Conservation (phyloP, 192 early-diverging fungal species). For the Obelidium mucronatum region DNA sequence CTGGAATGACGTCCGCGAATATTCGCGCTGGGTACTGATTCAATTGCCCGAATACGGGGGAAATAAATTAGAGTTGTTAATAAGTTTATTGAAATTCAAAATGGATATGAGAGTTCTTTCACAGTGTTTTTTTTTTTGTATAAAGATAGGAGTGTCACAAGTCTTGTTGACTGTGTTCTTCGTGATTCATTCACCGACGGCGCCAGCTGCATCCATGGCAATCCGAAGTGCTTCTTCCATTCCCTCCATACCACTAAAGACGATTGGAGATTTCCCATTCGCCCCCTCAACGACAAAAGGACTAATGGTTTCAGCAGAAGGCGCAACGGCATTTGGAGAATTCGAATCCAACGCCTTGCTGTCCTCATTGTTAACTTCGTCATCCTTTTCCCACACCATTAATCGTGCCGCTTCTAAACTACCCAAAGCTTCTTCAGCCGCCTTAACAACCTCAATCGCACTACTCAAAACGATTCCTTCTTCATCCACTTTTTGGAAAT, state of each 20-base stretch:
- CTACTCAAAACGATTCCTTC: constrained; percentile 37
- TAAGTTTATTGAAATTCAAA: too few relatives aligned
- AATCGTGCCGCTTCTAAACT: constrained; percentile 41
- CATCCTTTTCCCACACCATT: constrained; percentile 24
- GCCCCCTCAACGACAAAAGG: neutral
- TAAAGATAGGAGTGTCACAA: too few relatives aligned
- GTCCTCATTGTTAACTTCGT: neutral
- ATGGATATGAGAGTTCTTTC: too few relatives aligned
- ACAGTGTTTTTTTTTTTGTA: too few relatives aligned
- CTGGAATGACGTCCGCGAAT: too few relatives aligned
- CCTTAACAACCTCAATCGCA: constrained; percentile 37
- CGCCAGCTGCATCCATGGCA: constrained; percentile 12
- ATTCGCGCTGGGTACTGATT: too few relatives aligned
- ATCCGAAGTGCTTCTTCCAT: constrained; percentile 27
- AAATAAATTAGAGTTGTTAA: too few relatives aligned
- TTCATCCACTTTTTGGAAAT: constrained; percentile 13
- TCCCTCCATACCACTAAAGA: constrained; percentile 29
- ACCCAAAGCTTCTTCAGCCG: constrained; percentile 28
- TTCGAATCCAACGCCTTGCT: constrained; percentile 1
- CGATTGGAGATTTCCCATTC: neutral
- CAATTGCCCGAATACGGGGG: too few relatives aligned
- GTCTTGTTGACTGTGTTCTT: too few relatives aligned
- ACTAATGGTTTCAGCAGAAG: neutral
- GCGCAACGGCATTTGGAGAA: neutral
- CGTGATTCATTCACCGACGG: constrained; percentile 4